Conservation (phyloP, 441 rosid genomes). For the Theobroma grandiflorum region DNA sequence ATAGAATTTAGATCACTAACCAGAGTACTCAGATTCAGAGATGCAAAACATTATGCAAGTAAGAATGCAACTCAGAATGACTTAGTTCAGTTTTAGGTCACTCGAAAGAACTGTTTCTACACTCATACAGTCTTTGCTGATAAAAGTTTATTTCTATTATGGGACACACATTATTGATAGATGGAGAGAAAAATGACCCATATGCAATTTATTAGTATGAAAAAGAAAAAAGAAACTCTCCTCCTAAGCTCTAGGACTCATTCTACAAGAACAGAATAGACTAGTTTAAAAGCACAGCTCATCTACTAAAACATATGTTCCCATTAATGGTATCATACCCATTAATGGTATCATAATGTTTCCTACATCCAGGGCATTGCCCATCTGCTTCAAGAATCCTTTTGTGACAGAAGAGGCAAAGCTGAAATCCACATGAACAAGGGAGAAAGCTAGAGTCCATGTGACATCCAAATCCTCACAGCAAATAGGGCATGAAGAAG, state of each 20-base stretch:
- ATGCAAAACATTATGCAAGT: conserved; percentile 11
- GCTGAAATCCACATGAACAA: conserved; percentile 57
- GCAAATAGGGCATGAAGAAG: conserved; percentile 58
- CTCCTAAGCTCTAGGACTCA: conserved; percentile 37
- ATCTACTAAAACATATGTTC: conserved; percentile 29
- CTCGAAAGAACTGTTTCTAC: background rate
- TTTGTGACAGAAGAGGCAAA: conserved; percentile 70
- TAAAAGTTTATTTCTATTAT: background rate
- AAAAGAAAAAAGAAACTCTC: background rate
- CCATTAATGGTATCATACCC: conserved; percentile 35
- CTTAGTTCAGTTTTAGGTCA: background rate
- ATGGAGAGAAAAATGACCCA: conserved; percentile 5
- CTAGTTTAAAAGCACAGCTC: conserved; percentile 31
- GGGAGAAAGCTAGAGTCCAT: conserved; percentile 61
- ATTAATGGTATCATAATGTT: conserved; percentile 39
- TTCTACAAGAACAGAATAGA: conserved; percentile 31
- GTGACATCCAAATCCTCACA: conserved; percentile 59
- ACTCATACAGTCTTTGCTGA: background rate
- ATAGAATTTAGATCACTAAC: background rate
- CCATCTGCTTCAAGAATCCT: conserved; percentile 64
- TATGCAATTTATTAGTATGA: conserved; percentile 21
- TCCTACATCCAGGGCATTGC: conserved; percentile 66
- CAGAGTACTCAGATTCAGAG: conserved; percentile 7
- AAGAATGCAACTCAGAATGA: conserved; percentile 15
- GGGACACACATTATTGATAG: background rate